Conservation (phyloP, 768 basidiomycete genomes). For the Mycena indigotica region DNA sequence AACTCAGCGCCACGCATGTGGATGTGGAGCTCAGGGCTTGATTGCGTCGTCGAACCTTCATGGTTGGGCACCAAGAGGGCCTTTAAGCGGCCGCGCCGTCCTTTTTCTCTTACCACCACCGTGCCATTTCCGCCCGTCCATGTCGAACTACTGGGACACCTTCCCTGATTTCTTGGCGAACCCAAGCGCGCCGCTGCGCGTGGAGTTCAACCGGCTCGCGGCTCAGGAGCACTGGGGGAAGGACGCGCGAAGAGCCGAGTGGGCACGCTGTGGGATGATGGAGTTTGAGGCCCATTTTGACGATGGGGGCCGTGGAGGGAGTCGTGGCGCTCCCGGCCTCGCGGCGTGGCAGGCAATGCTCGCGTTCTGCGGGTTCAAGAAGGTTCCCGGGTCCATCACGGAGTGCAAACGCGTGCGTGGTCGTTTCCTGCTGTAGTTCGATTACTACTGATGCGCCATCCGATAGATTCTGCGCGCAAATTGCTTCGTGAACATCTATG, state of each 20-base stretch:
- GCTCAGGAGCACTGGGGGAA: not conserved
- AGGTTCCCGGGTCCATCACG: not conserved
- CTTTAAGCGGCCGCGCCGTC: too few species aligned
- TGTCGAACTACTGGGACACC: not conserved
- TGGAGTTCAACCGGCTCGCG: not conserved
- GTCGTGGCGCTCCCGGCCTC: not conserved
- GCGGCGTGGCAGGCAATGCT: not conserved
- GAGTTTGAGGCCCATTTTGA: not conserved
- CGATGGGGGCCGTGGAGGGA: too few species aligned
- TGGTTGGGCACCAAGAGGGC: too few species aligned
- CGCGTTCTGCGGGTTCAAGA: not conserved
- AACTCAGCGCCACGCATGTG: too few species aligned
- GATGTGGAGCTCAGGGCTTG: too few species aligned
- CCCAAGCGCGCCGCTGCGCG: not conserved
- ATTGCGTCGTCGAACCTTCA: too few species aligned
- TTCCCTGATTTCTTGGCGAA: not conserved
- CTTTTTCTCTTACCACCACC: not conserved
- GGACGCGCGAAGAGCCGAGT: not conserved
- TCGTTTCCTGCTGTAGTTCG: not conserved
- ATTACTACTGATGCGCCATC: not conserved
- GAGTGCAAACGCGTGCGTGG: not conserved
- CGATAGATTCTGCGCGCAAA: not conserved
- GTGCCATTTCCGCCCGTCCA: not conserved
- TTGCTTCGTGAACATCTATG: not conserved
- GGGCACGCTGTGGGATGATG: not conserved